Base-by-base conservation (phyloP, 192 early-diverging fungal genomes). In the Lunasporangiospora selenospora region DNA sequence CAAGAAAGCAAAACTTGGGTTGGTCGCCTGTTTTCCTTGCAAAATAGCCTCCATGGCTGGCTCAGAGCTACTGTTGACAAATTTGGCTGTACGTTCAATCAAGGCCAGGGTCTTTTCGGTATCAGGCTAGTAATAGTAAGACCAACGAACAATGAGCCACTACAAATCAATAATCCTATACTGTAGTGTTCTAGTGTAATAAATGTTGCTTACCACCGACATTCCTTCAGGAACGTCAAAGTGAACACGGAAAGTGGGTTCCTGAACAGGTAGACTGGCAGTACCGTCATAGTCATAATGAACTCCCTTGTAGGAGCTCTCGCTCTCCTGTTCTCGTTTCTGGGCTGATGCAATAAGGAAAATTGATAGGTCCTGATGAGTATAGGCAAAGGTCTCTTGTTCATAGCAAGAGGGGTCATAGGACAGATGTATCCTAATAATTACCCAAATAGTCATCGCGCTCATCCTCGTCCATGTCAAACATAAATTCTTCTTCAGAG, bases 21-120 rank as follows among this genome's bases (percentile, higher is more conserved):
- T 92, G 23, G 81, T 84, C 0, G 83, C 88, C 58, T 92, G 89
- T 63, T 87, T 87, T 49, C 85, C 90, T 55, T 92, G 88, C 23
- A 93, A 80, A 30, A 83, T 58, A 40, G 92, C 83, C 65, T 93
- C 91, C 77, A 88, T 83, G 23, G 86, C 81, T 1, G 90, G 76
- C 38, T 84, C 75, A 18, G 69, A 59, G 55, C 77, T 58, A 46
- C 80, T 67, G 41, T 81, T 73, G 37, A 92, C 77, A 65, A 92
- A 90, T 54, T 81, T 80, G 11, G 90, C 89, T 0, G 89, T 90
- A 29, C 78, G 75, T 55, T 91, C 88, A 30, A 92, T 89, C 37
- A 92, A 78, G n/a, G 79, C 83, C 48, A 85, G 82, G 31, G 86
- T 79, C 34, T 86, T 58, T 50, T 81, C 67, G 10, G 80, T 83